Evolutionary conservation across 2,329 filamentous ascomycete genomes (phyloP).

Genomic region (Graphilbum ipis-grandicollis): DNA sequence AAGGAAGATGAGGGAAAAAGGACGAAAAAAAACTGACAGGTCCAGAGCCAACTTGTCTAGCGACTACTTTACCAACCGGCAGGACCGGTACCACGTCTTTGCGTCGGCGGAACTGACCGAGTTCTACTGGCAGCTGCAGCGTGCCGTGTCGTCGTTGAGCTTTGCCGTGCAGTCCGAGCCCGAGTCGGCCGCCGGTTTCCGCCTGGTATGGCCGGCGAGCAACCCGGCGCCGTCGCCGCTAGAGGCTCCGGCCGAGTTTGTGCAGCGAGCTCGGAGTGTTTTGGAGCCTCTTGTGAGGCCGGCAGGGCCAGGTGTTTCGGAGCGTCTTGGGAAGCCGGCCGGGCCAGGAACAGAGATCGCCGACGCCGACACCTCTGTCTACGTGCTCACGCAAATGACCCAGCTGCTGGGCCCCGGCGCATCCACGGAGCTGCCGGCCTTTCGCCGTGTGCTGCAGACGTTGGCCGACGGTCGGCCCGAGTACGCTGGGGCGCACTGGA

Average conservation of each 20-base stretch:
- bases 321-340: too few relatives aligned
- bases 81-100: slow-evolving; percentile 90
- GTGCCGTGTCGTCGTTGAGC: slow-evolving; percentile 61
- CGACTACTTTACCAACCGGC: slow-evolving; percentile 92
- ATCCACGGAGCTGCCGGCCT: slow-evolving; percentile 75
- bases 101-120: slow-evolving; percentile 61
- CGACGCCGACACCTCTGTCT: slow-evolving; percentile 49
- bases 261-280: slow-evolving; percentile 41
- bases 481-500: slow-evolving; percentile 64
- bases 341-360: not conserved
- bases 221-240: slow-evolving; percentile 67
- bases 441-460: slow-evolving; percentile 55
- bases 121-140: slow-evolving; percentile 66
- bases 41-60: slow-evolving; percentile 69
- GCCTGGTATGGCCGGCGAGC: slow-evolving; percentile 52
- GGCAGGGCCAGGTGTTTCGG: too few relatives aligned
- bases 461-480: slow-evolving; percentile 45
- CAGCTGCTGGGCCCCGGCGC: slow-evolving; percentile 62
- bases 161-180: slow-evolving; percentile 55
- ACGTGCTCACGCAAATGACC: slow-evolving; percentile 76
- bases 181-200: slow-evolving; percentile 38
- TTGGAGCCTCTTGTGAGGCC: too few relatives aligned
- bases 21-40: too few relatives aligned
- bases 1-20: not conserved
- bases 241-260: slow-evolving; percentile 50